Conservation (phyloP, 202 grass and related monocot species). For the Panicum virgatum region DNA sequence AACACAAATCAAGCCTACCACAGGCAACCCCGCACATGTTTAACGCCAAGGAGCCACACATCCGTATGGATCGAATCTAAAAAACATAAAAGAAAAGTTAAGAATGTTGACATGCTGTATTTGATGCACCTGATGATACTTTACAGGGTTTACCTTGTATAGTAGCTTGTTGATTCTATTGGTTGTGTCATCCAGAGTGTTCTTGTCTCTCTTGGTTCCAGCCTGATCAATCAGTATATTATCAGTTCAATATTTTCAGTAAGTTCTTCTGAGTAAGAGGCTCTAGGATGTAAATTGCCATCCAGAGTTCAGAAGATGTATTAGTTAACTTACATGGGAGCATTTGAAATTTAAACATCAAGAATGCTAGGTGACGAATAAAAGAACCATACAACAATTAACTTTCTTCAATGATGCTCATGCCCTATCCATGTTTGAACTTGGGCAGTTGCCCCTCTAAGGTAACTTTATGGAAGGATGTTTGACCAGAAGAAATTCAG, state of each 20-base stretch:
- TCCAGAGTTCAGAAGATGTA: not conserved
- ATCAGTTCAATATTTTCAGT: constrained; percentile 19
- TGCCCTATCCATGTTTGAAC: not conserved
- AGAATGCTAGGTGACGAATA: not conserved
- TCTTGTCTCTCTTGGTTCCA: constrained; percentile 74
- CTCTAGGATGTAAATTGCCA: not conserved
- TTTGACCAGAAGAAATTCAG: not conserved
- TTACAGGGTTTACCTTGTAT: constrained; percentile 70
- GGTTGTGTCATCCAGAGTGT: constrained; percentile 75
- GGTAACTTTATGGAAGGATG: not conserved
- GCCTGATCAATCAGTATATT: constrained; percentile 54
- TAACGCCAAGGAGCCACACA: constrained; percentile 93
- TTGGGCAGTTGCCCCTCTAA: not conserved
- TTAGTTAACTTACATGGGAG: not conserved
- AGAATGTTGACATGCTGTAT: not conserved
- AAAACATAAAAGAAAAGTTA: constrained; percentile 14
- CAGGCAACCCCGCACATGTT: constrained; percentile 93
- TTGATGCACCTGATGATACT: not conserved
- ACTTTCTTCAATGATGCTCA: not conserved
- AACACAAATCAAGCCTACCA: constrained; percentile 94
- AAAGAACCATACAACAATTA: constrained; percentile 11
- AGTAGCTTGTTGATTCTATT: constrained; percentile 88
- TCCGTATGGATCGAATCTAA: constrained; percentile 91
- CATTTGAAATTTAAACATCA: constrained; percentile 4
- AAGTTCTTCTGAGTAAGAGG: not conserved